Percentiles rank a stretch among this genome's conserved stretches.
Evolutionary conservation across 2,329 filamentous ascomycete genomes (phyloP).

Genomic region (Paracorniculantispora psalliotae): DNA sequence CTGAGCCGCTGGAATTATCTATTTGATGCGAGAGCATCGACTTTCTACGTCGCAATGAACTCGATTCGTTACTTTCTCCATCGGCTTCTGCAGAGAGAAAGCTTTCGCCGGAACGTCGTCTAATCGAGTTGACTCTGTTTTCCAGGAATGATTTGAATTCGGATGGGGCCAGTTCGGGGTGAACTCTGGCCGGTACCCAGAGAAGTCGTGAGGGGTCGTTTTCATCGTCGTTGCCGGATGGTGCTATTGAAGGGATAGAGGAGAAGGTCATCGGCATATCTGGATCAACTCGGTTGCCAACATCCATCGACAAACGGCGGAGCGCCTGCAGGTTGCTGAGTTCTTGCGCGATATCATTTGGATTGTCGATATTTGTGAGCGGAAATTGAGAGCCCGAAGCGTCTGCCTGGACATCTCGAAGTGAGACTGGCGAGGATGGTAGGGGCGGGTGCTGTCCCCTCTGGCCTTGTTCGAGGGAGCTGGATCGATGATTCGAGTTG

Average conservation of each 20-base stretch:
- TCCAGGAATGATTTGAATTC: slow-evolving; percentile 97
- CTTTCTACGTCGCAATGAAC: slow-evolving; percentile 75
- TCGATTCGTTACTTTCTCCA: slow-evolving; percentile 48
- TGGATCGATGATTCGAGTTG: slow-evolving; percentile 36
- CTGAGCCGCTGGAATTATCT: slow-evolving; percentile 59
- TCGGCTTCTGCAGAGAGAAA: slow-evolving; percentile 54
- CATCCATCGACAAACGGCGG: slow-evolving; percentile 91
- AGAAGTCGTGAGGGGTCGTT: slow-evolving; percentile 84
- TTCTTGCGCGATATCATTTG: slow-evolving; percentile 85
- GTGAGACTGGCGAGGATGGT: slow-evolving; percentile 29
- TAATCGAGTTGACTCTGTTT: slow-evolving; percentile 84
- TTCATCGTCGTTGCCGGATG: slow-evolving; percentile 70
- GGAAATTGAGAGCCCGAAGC: slow-evolving; percentile 66
- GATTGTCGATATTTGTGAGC: slow-evolving; percentile 83
- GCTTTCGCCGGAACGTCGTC: slow-evolving; percentile 72
- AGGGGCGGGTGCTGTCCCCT: slow-evolving; percentile 48
- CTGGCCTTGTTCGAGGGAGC: slow-evolving; percentile 36
- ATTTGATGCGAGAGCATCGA: slow-evolving; percentile 94
- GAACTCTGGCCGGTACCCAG: slow-evolving; percentile 92
- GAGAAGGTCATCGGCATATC: slow-evolving; percentile 67
- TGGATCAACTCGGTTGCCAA: slow-evolving; percentile 65
- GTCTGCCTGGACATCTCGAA: slow-evolving; percentile 52
- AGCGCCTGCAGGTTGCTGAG: slow-evolving; percentile 88
- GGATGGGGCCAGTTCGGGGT: slow-evolving; percentile 89
- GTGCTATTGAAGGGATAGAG: slow-evolving; percentile 67